Percentiles rank a stretch among this genome's conserved stretches.
Conservation (phyloP, 2,329 filamentous ascomycete species). For the Teratosphaeria pseudoeucalypti region DNA sequence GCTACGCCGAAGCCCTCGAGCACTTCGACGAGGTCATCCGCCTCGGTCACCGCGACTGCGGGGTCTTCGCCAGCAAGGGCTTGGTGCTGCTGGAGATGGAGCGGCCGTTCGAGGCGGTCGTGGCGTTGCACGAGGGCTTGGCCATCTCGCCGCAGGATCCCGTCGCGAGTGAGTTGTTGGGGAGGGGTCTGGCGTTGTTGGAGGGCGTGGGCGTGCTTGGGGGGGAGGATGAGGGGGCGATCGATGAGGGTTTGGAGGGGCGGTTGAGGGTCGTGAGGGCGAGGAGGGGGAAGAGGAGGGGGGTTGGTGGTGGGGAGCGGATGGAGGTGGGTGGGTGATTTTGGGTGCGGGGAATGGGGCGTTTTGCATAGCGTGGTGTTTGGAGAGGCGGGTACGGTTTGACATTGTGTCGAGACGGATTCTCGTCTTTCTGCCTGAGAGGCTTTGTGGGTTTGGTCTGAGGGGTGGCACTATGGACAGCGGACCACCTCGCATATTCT, state of each 20-base stretch:
- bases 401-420: too few species aligned
- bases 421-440: too few species aligned
- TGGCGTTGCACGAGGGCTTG: slow-evolving; percentile 74
- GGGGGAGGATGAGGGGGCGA: slow-evolving; percentile 32
- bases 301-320: not conserved
- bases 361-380: too few species aligned
- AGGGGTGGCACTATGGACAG: too few species aligned
- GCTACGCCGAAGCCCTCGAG: slow-evolving; percentile 59
- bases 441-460: too few species aligned
- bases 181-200: slow-evolving; percentile 58
- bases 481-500: too few species aligned
- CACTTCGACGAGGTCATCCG: slow-evolving; percentile 84
- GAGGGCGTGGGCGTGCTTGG: slow-evolving; percentile 38
- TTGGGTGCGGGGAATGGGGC: too few species aligned
- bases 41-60: slow-evolving; percentile 63
- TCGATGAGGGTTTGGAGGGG: slow-evolving; percentile 9
- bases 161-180: slow-evolving; percentile 67
- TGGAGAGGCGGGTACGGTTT: too few species aligned
- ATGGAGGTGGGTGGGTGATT: not conserved
- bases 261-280: not conserved
- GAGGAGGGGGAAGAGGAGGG: not conserved
- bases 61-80: slow-evolving; percentile 72
- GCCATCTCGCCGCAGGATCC: slow-evolving; percentile 70
- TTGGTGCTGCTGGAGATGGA: slow-evolving; percentile 72
- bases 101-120: slow-evolving; percentile 64